Percentiles rank a stretch among this genome's conserved stretches.
Evolutionary conservation across 2,329 filamentous ascomycete species (phyloP).

Genomic region (Thielaviopsis musarum): DNA sequence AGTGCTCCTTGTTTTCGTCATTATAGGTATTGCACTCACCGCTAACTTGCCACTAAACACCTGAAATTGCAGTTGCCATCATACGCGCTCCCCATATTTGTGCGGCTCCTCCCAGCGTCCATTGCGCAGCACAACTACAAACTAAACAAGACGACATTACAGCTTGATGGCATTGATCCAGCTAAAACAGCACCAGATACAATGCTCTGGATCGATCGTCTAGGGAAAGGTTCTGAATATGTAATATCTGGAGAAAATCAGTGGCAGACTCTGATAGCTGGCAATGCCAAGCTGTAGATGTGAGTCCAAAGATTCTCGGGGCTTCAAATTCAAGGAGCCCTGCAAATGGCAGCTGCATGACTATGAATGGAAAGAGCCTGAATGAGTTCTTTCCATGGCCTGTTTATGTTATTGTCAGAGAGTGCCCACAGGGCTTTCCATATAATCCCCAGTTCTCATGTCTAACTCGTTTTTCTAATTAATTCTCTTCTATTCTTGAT

Average conservation of each 20-base stretch:
- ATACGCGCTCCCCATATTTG: slow-evolving; percentile 62
- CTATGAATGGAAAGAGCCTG: too few relatives aligned
- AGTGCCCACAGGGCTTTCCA: too few relatives aligned
- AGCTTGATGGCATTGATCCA: slow-evolving; percentile 4
- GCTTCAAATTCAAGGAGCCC: too few relatives aligned
- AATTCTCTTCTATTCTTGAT: too few relatives aligned
- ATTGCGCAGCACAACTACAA: slow-evolving; percentile 61
- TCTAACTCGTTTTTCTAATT: too few relatives aligned
- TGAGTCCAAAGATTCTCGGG: not conserved
- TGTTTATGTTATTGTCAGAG: too few relatives aligned
- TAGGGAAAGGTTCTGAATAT: slow-evolving; percentile 40
- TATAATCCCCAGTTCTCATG: too few relatives aligned
- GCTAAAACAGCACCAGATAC: not conserved
- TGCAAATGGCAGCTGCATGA: too few relatives aligned
- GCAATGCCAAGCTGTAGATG: slow-evolving; percentile 50
- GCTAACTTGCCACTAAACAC: slow-evolving; percentile 22
- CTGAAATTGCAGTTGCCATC: slow-evolving; percentile 43
- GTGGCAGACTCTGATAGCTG: slow-evolving; percentile 50
- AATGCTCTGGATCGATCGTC: slow-evolving; percentile 5
- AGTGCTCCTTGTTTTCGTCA: slow-evolving; percentile 9
- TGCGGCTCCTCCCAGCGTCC: slow-evolving; percentile 40
- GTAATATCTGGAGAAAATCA: slow-evolving; percentile 47
- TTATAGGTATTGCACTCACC: not conserved
- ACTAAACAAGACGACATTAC: slow-evolving; percentile 43
- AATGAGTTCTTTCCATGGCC: too few relatives aligned